A percentile compares a stretch with the other conserved stretches of the same genome.
Conservation (phyloP, 1,139 yeast species). For the Kodamaea plutei region DNA sequence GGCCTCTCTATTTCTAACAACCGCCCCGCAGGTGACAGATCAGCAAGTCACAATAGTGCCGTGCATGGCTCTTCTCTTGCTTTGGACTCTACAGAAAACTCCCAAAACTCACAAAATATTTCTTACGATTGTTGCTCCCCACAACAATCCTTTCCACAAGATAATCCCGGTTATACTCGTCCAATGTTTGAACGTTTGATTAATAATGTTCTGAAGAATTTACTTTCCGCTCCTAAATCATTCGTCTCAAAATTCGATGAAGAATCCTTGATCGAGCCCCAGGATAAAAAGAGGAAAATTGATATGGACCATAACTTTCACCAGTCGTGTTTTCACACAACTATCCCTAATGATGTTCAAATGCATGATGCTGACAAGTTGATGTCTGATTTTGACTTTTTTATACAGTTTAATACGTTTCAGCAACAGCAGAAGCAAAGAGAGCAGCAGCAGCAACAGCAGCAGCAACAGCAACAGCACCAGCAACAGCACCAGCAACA, state of each 20-base stretch:
- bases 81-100: neutral
- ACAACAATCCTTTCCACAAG: neutral
- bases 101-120: neutral
- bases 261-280: conserved; percentile 1
- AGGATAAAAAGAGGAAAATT: conserved; percentile 11
- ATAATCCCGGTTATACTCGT: conserved; percentile 8
- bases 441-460: conserved; percentile 1
- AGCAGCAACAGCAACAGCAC: neutral
- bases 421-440: conserved; percentile 13
- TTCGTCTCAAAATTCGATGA: conserved; percentile 5
- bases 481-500: neutral
- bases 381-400: conserved; percentile 40
- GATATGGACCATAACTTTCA: conserved; percentile 29
- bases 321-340: conserved; percentile 46
- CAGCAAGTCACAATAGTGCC: neutral
- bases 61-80: neutral
- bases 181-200: conserved; percentile 35
- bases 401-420: conserved; percentile 39
- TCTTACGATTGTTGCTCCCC: conserved; percentile 9
- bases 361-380: conserved; percentile 13
- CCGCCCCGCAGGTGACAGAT: neutral
- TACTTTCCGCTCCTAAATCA: conserved; percentile 11
- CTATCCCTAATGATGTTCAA: conserved; percentile 27
- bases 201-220: conserved; percentile 28
- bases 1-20: too few species aligned